Conservation (phyloP, 1,284 basidiomycete species). For the Moesziomyces sp. region DNA sequence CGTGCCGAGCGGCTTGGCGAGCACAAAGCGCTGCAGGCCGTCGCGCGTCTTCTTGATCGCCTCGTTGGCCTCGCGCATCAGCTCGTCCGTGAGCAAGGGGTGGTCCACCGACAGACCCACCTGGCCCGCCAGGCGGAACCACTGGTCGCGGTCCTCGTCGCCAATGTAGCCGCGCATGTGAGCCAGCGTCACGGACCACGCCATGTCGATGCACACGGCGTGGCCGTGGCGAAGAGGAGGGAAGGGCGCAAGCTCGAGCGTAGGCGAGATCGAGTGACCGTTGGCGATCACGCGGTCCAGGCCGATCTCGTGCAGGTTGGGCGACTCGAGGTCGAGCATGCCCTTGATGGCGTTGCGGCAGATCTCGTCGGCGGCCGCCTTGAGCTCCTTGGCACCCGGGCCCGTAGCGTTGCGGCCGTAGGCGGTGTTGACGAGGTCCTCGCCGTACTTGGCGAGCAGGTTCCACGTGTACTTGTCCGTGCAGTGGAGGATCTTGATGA, state of each 20-base stretch:
- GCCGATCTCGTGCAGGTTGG: constrained; percentile 71
- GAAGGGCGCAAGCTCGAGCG: constrained; percentile 68
- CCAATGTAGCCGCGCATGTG: constrained; percentile 69
- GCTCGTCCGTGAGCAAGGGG: constrained; percentile 68
- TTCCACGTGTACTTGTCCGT: constrained; percentile 69
- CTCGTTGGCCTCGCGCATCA: constrained; percentile 68
- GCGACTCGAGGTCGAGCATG: constrained; percentile 71
- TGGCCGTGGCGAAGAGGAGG: constrained; percentile 68
- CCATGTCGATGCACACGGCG: constrained; percentile 70
- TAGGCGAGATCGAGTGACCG: constrained; percentile 70
- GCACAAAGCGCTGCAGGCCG: constrained; percentile 70
- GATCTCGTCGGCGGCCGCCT: constrained; percentile 67
- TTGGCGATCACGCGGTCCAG: constrained; percentile 71
- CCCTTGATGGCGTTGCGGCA: constrained; percentile 70
- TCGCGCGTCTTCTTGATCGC: constrained; percentile 71
- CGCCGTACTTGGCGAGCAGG: constrained; percentile 70
- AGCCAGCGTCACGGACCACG: constrained; percentile 70
- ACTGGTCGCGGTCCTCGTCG: constrained; percentile 70
- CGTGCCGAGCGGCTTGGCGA: constrained; percentile 69
- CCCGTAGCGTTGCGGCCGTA: constrained; percentile 68
- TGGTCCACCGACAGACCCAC: constrained; percentile 71
- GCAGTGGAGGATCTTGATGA: constrained; percentile 70
- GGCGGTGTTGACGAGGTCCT: constrained; percentile 69
- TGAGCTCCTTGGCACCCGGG: constrained; percentile 67
- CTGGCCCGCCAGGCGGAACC: constrained; percentile 68